These are phyloP conservation scores for Pyrus betulifolia DNA, from an alignment of 306 rosid genomes.

Conservation along the genomic window DNA sequence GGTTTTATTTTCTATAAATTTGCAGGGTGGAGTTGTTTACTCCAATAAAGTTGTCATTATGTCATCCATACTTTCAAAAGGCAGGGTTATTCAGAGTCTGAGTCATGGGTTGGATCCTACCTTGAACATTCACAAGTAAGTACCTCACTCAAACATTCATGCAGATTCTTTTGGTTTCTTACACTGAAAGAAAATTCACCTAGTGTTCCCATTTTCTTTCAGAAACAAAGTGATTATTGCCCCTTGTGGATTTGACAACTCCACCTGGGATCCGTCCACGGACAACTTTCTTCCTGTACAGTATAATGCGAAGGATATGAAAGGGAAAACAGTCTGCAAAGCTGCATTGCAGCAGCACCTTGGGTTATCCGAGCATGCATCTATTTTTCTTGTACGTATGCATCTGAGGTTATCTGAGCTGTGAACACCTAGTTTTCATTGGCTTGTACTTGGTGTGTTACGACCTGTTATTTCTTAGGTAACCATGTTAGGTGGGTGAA, in stretches of 20 bases:
- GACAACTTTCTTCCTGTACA: slow-evolving; percentile 63
- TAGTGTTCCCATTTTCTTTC: slow-evolving; percentile 11
- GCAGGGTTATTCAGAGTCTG: slow-evolving; percentile 39
- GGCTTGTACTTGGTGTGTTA: slow-evolving; percentile 10
- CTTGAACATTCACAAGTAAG: slow-evolving; percentile 59
- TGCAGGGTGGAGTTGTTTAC: slow-evolving; percentile 88
- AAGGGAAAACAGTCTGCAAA: slow-evolving; percentile 71
- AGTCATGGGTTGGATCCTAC: slow-evolving; percentile 67
- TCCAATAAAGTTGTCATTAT: slow-evolving; percentile 61
- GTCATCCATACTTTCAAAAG: slow-evolving; percentile 62
- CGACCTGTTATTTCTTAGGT: neutral
- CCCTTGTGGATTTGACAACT: slow-evolving; percentile 65
- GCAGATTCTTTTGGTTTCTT: neutral
- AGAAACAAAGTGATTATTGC: slow-evolving; percentile 70
- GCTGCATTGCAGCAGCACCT: slow-evolving; percentile 48
- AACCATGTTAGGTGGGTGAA: neutral
- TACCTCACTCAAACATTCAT: neutral
- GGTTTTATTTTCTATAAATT: slow-evolving; percentile 15
- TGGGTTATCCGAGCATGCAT: slow-evolving; percentile 48
- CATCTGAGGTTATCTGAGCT: slow-evolving; percentile 2
- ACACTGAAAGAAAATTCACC: neutral
- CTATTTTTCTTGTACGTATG: slow-evolving; percentile 46
- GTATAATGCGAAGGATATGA: slow-evolving; percentile 51
- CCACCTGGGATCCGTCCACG: slow-evolving; percentile 70
- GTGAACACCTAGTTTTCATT: neutral